Conservation (phyloP, 768 basidiomycete genomes). For the Daedaleopsis sinensis region DNA sequence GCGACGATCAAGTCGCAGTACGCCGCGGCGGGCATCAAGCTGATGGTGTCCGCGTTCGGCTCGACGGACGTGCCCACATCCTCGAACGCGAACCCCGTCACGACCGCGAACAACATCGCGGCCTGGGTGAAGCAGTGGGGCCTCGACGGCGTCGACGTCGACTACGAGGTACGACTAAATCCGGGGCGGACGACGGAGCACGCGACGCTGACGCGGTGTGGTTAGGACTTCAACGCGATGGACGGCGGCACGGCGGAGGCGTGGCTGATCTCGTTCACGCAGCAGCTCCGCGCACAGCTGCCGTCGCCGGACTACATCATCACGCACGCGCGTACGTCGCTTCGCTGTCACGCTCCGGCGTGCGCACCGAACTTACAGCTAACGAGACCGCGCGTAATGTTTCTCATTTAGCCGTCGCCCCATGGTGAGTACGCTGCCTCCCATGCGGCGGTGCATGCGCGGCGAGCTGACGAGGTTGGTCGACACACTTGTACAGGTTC, state of each 20-base stretch:
- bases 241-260: conserved; percentile 55
- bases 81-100: conserved; percentile 40
- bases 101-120: conserved; percentile 46
- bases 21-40: conserved; percentile 55
- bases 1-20: conserved; percentile 49
- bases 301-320: conserved; percentile 38
- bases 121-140: conserved; percentile 47
- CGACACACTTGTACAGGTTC: conserved; percentile 41
- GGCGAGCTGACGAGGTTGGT: neutral
- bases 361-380: conserved; percentile 13
- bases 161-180: conserved; percentile 45
- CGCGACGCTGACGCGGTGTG: neutral
- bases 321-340: conserved; percentile 38
- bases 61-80: conserved; percentile 48
- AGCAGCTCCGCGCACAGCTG: conserved; percentile 38
- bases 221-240: conserved; percentile 64
- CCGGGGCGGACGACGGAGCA: neutral
- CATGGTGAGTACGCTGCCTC: conserved; percentile 38
- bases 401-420: conserved; percentile 43
- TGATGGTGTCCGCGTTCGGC: conserved; percentile 61
- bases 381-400: neutral
- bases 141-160: conserved; percentile 58
- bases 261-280: conserved; percentile 42
- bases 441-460: neutral
- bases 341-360: neutral